phyloP scores from a whole-genome alignment of 75 land plant species.

The Selaginella tamariscina region DNA sequence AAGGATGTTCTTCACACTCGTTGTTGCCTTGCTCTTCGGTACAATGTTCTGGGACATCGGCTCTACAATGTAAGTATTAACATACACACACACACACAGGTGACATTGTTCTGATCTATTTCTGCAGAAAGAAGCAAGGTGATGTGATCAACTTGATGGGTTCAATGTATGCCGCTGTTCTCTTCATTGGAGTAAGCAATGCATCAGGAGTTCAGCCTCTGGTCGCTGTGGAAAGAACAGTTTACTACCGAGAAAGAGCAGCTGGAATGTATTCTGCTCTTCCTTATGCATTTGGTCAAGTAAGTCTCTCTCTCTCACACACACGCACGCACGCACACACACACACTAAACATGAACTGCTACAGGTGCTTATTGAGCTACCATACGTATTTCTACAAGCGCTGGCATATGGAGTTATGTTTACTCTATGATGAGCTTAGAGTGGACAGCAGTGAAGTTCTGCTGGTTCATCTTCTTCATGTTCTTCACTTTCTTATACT shows the following conservation, averaged over 20 bases:
- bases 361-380: background rate
- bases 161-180: constrained; percentile 15
- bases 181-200: constrained; percentile 16
- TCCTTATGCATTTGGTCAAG: constrained; percentile 19
- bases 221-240: constrained; percentile 15
- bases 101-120: background rate
- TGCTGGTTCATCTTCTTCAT: background rate
- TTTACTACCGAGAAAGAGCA: constrained; percentile 16
- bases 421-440: background rate
- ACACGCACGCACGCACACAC: too few relatives aligned
- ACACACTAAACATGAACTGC: too few relatives aligned
- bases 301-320: too few relatives aligned
- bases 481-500: background rate
- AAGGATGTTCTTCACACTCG: background rate
- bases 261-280: constrained; percentile 18
- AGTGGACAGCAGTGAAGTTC: background rate
- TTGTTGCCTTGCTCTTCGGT: background rate
- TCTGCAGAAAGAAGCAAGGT: too few relatives aligned
- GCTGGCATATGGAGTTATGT: background rate
- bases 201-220: constrained; percentile 18
- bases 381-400: background rate
- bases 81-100: too few relatives aligned
- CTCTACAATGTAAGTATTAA: background rate
- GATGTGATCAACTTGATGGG: constrained; percentile 17
- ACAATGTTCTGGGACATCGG: constrained; percentile 8